Evolutionary conservation across 371 early-diverging fungal genomes (phyloP), one percentile per base, ranked within the genome.

Genomic region (Mucor mucedo): DNA sequence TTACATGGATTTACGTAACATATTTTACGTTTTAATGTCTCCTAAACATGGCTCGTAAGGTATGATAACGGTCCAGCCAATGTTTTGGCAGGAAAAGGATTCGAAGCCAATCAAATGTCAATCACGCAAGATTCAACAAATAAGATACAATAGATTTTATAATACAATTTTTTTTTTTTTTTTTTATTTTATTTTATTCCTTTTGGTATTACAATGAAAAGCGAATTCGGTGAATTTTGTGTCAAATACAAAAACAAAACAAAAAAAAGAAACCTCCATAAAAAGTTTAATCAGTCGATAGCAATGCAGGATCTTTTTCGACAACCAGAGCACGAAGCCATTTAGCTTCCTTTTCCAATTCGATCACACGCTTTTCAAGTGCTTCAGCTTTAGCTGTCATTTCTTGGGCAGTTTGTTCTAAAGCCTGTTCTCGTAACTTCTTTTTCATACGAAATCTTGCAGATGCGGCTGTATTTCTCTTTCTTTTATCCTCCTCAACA

Each of bases 391-490:
- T 91, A 9, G 68, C 80, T 0, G 89, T 82, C 93, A 96, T 89
- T 61, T 92, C 93, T 66, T 87, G 84, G 10, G 95, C 93, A 2
- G 89, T 90, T 55, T 83, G 82, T 75, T 95, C 93, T 14, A 96
- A 73, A 10, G 85, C 90, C 82, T 94, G 90, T 70, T 97, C 97
- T 55, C 91, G 87, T 64, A 84, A 60, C 69, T 94, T 93, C 76
- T 97, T 98, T 82, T 95, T 95, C 56, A 93, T 87, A 7, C 98
- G 89, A 84, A 98, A 98, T 33, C 98, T 82, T 5, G 97, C 97
- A 0, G 95, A 94, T 0, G 98, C 98, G 2, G 92, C 95, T 1
- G 97, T 98, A 82, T 98, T 98, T 38, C 97, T 82, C 27, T 89
- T 80, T 49, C 98, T 88, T 78, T 96, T 96, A 73, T 96, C 97